A percentile compares a stretch with the other conserved stretches of the same genome.
phyloP scores from a whole-genome alignment of 805 yeast species.

The Priceomyces melissophilus region DNA sequence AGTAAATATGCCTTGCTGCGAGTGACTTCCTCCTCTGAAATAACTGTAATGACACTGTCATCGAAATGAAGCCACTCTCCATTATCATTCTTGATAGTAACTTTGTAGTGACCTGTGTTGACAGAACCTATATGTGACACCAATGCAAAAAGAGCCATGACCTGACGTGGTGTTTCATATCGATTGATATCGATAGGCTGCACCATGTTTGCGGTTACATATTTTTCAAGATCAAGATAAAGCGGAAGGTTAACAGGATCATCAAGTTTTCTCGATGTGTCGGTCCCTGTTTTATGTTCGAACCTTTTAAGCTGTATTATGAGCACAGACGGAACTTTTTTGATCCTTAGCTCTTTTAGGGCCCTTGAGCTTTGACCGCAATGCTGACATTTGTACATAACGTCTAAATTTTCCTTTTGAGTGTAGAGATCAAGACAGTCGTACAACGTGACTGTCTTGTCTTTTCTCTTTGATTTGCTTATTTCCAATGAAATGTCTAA shows the following conservation, averaged over 20 bases:
- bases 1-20: conserved; percentile 76
- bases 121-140: conserved; percentile 90
- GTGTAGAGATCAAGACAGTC: conserved; percentile 79
- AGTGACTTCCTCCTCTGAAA: conserved; percentile 63
- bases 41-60: conserved; percentile 74
- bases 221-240: conserved; percentile 67
- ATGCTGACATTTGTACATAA: conserved; percentile 62
- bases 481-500: conserved; percentile 86
- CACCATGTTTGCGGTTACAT: conserved; percentile 26
- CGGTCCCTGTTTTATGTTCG: conserved; percentile 51
- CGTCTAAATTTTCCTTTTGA: conserved; percentile 70
- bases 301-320: conserved; percentile 83
- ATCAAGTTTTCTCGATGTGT: conserved; percentile 67
- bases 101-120: conserved; percentile 92
- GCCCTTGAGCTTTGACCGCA: conserved; percentile 67
- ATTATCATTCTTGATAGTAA: conserved; percentile 66
- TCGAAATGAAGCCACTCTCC: conserved; percentile 90
- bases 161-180: conserved; percentile 5
- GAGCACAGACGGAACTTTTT: conserved; percentile 70
- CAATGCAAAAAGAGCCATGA: conserved; percentile 59
- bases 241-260: conserved; percentile 70
- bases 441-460: conserved; percentile 36
- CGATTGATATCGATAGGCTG: conserved; percentile 56
- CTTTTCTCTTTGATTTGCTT: conserved; percentile 26
- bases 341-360: conserved; percentile 63